Evolutionary conservation across 202 grass and related monocot species (phyloP), one percentile per base, ranked within the genome.

Genomic region (Alloteropsis angusta): DNA sequence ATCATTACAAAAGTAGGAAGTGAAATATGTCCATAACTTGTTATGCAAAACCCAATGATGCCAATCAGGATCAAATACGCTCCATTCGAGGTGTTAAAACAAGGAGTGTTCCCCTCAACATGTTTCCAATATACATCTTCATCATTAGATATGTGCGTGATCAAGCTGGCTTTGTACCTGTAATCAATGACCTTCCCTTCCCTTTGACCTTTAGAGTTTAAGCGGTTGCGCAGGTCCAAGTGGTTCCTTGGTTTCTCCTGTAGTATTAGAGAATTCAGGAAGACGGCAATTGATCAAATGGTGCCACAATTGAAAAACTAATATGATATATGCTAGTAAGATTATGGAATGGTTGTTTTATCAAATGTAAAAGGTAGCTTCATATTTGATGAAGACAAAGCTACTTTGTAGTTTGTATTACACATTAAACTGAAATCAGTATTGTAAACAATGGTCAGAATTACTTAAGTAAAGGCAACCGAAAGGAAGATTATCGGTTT

Each of bases 111-210:
- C 8, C n/a, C 25, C 4, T 26, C 8, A 42, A 55, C 8, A 66
- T 25, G 3, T 44, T 30, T 11, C 52, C 53, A 43, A 43, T 10
- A 74, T 30, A 36, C 21, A 58, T 36, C 4, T 36, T 58, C 7
- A 3, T 26, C 35, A 45, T 10, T 37, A 4, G 21, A 18, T 19
- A 64, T 4, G 17, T 47, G 35, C 47, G 17, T 35, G 26, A 26
- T 4, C 16, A 3, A 53, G 23, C n/a, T 72, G 9, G n/a, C 16
- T 74, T 11, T 50, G 57, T 88, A 89, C 96, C 90, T 99, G 73
- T 99, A 96, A 89, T 99, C 96, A 74, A 99, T 99, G 82, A 99
- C 84, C 80, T 93, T 99, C 19, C 96, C 96, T 73, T 99, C 86
- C 34, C 92, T 93, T 59, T 93, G 90, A 36, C 90, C 96, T 86